Conservation (phyloP, 225 moss, liverwort and hornwort species). For the Climacium dendroides region DNA sequence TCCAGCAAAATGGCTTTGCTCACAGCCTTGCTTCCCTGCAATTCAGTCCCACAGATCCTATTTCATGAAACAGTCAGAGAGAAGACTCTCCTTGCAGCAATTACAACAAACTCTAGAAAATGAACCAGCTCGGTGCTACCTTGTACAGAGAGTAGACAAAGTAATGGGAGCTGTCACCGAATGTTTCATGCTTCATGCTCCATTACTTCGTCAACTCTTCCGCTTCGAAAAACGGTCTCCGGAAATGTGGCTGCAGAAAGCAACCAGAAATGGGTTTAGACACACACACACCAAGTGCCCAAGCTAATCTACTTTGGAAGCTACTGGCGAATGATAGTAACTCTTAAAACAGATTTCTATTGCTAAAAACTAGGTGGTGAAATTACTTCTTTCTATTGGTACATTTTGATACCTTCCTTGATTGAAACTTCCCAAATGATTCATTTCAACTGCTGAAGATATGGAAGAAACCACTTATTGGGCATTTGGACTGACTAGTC, state of each 20-base stretch:
- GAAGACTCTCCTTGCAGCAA: not conserved
- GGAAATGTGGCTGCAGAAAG: conserved; percentile 71
- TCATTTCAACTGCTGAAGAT: not conserved
- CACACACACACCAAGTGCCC: not conserved
- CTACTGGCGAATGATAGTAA: not conserved
- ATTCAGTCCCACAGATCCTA: not conserved
- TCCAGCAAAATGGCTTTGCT: not conserved
- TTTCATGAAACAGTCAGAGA: not conserved
- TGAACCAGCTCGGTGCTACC: conserved; percentile 16
- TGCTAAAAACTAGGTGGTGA: not conserved
- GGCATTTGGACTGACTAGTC: too few species aligned
- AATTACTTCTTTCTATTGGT: not conserved
- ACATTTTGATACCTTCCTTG: not conserved
- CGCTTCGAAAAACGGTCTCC: conserved; percentile 71
- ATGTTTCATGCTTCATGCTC: conserved; percentile 68
- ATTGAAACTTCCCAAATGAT: not conserved
- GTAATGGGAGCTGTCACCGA: conserved; percentile 83
- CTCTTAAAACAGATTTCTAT: not conserved
- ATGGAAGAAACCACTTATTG: not conserved
- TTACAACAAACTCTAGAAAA: not conserved
- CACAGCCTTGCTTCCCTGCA: conserved; percentile 49
- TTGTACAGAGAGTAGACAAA: conserved; percentile 71
- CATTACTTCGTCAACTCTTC: conserved; percentile 72
- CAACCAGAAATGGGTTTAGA: not conserved
- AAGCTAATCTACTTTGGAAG: not conserved